Evolutionary conservation across 495 filamentous ascomycete genomes (phyloP).

Genomic region (Paragyromitra xinjiangensis): DNA sequence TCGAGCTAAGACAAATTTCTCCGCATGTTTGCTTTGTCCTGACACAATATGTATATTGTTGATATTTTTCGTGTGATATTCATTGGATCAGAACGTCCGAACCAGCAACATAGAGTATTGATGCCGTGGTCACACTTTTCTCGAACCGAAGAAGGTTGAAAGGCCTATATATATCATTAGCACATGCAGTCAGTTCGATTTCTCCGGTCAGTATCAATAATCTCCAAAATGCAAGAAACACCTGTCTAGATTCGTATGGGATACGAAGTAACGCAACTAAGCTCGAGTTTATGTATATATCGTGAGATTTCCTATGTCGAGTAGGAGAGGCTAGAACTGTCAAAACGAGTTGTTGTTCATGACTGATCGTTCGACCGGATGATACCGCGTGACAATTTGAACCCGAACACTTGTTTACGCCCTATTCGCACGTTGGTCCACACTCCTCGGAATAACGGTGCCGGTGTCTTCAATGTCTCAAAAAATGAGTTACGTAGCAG

Average conservation of each 20-base stretch:
- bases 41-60: background rate
- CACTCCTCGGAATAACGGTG: conserved; percentile 12
- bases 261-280: background rate
- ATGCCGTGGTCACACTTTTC: background rate
- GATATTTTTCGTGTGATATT: conserved; percentile 2
- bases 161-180: conserved; percentile 7
- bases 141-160: background rate
- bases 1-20: background rate
- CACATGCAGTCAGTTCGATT: background rate
- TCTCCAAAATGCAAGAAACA: background rate
- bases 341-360: background rate
- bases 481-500: conserved; percentile 3
- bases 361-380: background rate
- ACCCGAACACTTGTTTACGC: background rate
- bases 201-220: background rate
- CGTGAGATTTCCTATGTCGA: background rate
- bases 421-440: conserved; percentile 10
- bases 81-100: background rate
- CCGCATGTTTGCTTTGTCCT: background rate
- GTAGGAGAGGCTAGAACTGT: background rate
- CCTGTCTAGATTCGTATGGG: background rate
- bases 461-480: conserved; percentile 23
- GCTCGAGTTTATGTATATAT: background rate
- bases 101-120: background rate
- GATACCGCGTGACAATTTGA: conserved; percentile 6